Conservation (phyloP, 1,284 basidiomycete genomes). For the Apiotrichum siamense region DNA sequence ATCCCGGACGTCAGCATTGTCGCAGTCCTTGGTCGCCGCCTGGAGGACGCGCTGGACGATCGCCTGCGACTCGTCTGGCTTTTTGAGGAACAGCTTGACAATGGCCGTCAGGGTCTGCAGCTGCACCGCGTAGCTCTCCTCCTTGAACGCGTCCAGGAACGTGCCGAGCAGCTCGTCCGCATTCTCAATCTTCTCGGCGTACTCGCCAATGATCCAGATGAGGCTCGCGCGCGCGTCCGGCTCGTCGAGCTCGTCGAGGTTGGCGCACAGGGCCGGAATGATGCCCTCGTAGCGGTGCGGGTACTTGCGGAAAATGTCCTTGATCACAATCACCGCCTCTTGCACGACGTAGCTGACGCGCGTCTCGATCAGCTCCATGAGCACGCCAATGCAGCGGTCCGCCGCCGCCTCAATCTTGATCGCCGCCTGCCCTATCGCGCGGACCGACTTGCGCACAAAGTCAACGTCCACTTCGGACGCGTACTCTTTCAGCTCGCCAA, state of each 20-base stretch:
- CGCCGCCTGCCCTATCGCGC: constrained; percentile 90
- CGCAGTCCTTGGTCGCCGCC: constrained; percentile 94
- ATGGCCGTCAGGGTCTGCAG: constrained; percentile 88
- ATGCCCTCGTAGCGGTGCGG: constrained; percentile 94
- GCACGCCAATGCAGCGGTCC: constrained; percentile 79
- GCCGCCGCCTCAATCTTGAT: constrained; percentile 92
- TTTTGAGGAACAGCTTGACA: constrained; percentile 95
- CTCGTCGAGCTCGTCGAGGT: constrained; percentile 87
- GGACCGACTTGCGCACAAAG: constrained; percentile 94
- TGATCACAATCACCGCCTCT: constrained; percentile 94
- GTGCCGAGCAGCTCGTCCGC: constrained; percentile 92
- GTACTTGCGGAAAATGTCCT: constrained; percentile 96
- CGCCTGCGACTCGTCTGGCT: constrained; percentile 80
- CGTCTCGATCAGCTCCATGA: constrained; percentile 83
- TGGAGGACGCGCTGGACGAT: constrained; percentile 94
- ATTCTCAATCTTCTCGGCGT: constrained; percentile 92
- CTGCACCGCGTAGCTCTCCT: constrained; percentile 82
- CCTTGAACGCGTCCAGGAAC: constrained; percentile 82
- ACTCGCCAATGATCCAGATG: constrained; percentile 98
- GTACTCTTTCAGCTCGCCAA: constrained; percentile 96
- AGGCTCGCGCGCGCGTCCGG: constrained; percentile 94
- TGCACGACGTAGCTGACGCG: constrained; percentile 96
- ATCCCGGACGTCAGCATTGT: constrained; percentile 94
- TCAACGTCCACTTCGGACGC: constrained; percentile 97
- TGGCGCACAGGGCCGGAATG: constrained; percentile 85